phyloP scores from a whole-genome alignment of 2,329 filamentous ascomycete species.

The Penicillium digitatum region DNA sequence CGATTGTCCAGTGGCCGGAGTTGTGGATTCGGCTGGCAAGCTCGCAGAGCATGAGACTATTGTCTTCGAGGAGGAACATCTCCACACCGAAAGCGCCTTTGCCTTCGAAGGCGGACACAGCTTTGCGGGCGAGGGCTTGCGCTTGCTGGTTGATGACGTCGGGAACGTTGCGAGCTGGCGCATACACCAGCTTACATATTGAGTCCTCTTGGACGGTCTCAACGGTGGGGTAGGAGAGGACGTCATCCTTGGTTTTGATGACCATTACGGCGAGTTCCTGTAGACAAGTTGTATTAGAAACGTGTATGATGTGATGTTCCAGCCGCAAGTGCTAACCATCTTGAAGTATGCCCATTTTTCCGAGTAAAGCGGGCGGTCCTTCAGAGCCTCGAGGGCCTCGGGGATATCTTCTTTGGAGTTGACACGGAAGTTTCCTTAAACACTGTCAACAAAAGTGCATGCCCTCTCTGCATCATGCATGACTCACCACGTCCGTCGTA shows the following conservation, averaged over 20 bases:
- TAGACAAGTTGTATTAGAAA: slow-evolving; percentile 2
- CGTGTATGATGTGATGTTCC: neutral
- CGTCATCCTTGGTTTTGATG: slow-evolving; percentile 73
- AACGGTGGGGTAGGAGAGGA: slow-evolving; percentile 78
- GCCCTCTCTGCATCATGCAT: neutral
- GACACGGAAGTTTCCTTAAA: slow-evolving; percentile 61
- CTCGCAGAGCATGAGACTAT: slow-evolving; percentile 75
- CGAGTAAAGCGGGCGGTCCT: slow-evolving; percentile 70
- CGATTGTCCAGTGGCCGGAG: slow-evolving; percentile 92
- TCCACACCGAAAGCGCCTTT: slow-evolving; percentile 95
- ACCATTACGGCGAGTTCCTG: slow-evolving; percentile 89
- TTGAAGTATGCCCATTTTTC: slow-evolving; percentile 85
- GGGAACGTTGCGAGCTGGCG: slow-evolving; percentile 70
- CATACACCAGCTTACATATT: slow-evolving; percentile 89
- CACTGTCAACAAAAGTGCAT: slow-evolving; percentile 5
- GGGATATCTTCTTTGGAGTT: slow-evolving; percentile 57
- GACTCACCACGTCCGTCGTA: slow-evolving; percentile 79
- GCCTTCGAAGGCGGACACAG: slow-evolving; percentile 75
- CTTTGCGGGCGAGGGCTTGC: slow-evolving; percentile 71
- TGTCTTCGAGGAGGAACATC: slow-evolving; percentile 79
- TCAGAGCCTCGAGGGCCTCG: slow-evolving; percentile 65
- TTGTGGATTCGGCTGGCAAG: slow-evolving; percentile 82
- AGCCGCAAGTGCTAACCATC: slow-evolving; percentile 44
- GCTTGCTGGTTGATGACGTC: slow-evolving; percentile 60
- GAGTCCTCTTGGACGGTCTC: slow-evolving; percentile 95